Base-by-base conservation (phyloP, 2,329 filamentous ascomycete genomes). In the Orbilia quercus region DNA sequence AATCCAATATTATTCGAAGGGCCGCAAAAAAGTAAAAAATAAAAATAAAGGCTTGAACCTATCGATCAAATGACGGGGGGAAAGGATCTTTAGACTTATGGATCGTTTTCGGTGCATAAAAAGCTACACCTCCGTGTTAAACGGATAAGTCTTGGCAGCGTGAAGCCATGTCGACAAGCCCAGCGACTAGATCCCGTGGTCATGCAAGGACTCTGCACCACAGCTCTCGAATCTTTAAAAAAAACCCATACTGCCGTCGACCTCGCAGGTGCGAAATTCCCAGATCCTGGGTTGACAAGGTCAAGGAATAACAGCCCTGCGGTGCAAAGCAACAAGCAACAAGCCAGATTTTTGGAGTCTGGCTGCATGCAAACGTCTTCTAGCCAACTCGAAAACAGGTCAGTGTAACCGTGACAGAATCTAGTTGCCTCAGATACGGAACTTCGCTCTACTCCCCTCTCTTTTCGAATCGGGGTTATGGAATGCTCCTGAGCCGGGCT, bases 201-300 rank as follows among this genome's bases (percentile, higher is more conserved):
- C 67, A 72, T 64, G 59, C 67, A 72, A 71, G 53, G 65, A 48
- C 65, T 54, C 31, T 58, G 66, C 66, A 58, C 58, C 42, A 23
- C 66, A 71, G 58, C 66, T 58, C 62, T 66, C 62, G 62, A 66
- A 66, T 51, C 51, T 63, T 71, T 50, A 71, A 71, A 59, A 71
- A 59, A 57, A 4, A 50, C 51, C 66, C 57, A 57, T 63, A 40
- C 58, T 36, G 47, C 57, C 57, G 57, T 62, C 25, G 50, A 40
- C 28, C 40, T 57, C 7, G 47, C 67, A 64, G 51, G 51, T 44
- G 23, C 25, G 31, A 59, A 64, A 64, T 64, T 58, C 67, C 53
- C 53, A 64, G 67, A 72, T 72, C 67, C 67, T 65, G 59, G 67
- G 42, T 59, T 54, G 16, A 59, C 67, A 64, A 59, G 67, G 67